Base-by-base conservation (phyloP, 108 stramenopile species). In the Fistulifera pelliculosa region DNA sequence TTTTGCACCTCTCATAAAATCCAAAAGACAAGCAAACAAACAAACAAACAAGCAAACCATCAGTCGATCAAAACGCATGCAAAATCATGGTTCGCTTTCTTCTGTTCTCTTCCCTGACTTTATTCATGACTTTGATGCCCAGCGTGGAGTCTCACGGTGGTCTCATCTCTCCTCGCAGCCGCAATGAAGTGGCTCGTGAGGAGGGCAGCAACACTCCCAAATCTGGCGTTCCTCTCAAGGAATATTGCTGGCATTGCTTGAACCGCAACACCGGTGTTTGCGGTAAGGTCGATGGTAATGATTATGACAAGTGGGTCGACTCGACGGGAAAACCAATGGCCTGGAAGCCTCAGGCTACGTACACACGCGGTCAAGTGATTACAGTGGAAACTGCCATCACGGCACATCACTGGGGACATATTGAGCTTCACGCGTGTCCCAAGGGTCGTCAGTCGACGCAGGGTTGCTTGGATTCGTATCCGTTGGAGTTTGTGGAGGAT, bases 401-500 rank as follows among this genome's bases (percentile, higher is more conserved):
- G 18, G 75, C 75, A 22, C 70, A 71, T 47, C 75, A 71, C 53
- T 52, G 62, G 40, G 76, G 76, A 35, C 76, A 77, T 39, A 70
- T 73, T 27, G 58, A 54, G 6, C 58, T 73, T 48, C 50, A 65
- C 52, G 74, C 66, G 24, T 75, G 74, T 61, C 70, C 38, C 31
- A 57, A 69, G 0, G 74, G 74, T 21, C 55, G 69, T 18, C 54
- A 27, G 13, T 60, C 78, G 0, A 73, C 74, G 3, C 69, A 75
- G 59, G 71, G 62, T 27, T 85, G 84, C 49, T 80, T 85, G 44
- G 69, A 80, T 27, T 11, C 51, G 7, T 27, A 67, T 61, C 71
- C 60, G 48, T 40, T 85, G 14, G 61, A 61, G 35, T 79, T 85
- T 47, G 65, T 81, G 0, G 18, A 48, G 22, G 84, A 85, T 54